These are phyloP conservation scores for Niebla homalea DNA, from an alignment of 495 filamentous ascomycete genomes.

Conservation along the genomic window DNA sequence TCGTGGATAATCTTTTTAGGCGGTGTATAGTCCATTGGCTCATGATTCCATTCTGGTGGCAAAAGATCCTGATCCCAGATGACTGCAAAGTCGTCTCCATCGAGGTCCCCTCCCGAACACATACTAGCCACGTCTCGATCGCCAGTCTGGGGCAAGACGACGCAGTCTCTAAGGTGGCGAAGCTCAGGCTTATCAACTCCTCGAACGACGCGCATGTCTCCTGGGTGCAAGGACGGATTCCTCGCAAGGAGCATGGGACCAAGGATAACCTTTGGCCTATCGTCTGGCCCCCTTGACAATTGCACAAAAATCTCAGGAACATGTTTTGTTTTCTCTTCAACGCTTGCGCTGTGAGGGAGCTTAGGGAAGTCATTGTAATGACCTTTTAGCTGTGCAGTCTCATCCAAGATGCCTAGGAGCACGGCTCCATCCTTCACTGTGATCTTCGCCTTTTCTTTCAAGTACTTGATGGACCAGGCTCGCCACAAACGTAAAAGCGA, in stretches of 20 bases:
- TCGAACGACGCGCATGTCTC: slow-evolving; percentile 76
- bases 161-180: slow-evolving; percentile 63
- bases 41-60: slow-evolving; percentile 51
- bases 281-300: slow-evolving; percentile 39
- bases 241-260: slow-evolving; percentile 76
- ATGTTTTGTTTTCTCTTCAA: slow-evolving; percentile 27
- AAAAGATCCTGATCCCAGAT: slow-evolving; percentile 79
- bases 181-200: slow-evolving; percentile 68
- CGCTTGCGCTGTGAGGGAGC: slow-evolving; percentile 10
- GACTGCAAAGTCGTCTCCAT: slow-evolving; percentile 91
- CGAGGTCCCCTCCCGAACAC: slow-evolving; percentile 92
- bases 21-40: slow-evolving; percentile 60
- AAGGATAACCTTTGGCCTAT: slow-evolving; percentile 49
- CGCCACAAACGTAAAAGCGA: slow-evolving; percentile 65
- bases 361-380: slow-evolving; percentile 30
- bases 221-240: slow-evolving; percentile 90
- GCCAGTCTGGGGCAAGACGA: slow-evolving; percentile 75
- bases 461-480: slow-evolving; percentile 65
- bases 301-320: slow-evolving; percentile 88
- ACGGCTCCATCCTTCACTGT: slow-evolving; percentile 71
- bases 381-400: slow-evolving; percentile 62
- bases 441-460: slow-evolving; percentile 90
- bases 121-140: slow-evolving; percentile 80
- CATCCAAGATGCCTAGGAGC: slow-evolving; percentile 79
- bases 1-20: slow-evolving; percentile 37